A percentile compares a stretch with the other conserved stretches of the same genome.
These are phyloP conservation scores for Yarrowia sp. DNA, from an alignment of 805 yeast species.

Conservation along the genomic window DNA sequence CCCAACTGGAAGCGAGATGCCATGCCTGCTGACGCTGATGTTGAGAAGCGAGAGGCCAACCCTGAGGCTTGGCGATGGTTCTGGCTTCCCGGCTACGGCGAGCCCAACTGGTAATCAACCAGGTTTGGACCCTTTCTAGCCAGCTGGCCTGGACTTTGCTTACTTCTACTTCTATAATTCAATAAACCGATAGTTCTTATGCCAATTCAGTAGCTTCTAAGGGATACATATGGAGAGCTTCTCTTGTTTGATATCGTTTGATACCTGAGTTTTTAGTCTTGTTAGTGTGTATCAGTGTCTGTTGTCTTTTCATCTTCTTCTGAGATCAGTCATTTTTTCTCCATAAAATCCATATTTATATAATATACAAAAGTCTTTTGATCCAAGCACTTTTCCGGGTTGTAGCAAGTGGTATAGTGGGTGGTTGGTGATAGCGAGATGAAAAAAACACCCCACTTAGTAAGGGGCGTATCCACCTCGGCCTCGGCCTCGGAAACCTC, in stretches of 20 bases:
- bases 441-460: neutral
- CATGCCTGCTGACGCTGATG: neutral
- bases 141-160: constrained; percentile 20
- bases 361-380: constrained; percentile 27
- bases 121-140: neutral
- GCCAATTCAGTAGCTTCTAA: too few relatives aligned
- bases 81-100: constrained; percentile 19
- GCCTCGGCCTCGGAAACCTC: constrained; percentile 53
- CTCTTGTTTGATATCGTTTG: too few relatives aligned
- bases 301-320: neutral
- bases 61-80: constrained; percentile 37
- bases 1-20: constrained; percentile 36
- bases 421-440: neutral
- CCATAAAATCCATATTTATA: constrained; percentile 24
- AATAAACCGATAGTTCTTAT: neutral
- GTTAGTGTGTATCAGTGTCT: neutral
- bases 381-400: neutral
- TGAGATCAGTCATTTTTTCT: neutral
- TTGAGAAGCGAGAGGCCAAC: constrained; percentile 6
- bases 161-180: constrained; percentile 11
- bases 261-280: neutral
- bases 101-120: constrained; percentile 30
- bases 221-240: too few relatives aligned
- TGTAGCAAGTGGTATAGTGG: neutral
- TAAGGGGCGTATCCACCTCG: constrained; percentile 59